Evolutionary conservation across 140 eudicot species (phyloP).

Genomic region (Flaveria floridana): DNA sequence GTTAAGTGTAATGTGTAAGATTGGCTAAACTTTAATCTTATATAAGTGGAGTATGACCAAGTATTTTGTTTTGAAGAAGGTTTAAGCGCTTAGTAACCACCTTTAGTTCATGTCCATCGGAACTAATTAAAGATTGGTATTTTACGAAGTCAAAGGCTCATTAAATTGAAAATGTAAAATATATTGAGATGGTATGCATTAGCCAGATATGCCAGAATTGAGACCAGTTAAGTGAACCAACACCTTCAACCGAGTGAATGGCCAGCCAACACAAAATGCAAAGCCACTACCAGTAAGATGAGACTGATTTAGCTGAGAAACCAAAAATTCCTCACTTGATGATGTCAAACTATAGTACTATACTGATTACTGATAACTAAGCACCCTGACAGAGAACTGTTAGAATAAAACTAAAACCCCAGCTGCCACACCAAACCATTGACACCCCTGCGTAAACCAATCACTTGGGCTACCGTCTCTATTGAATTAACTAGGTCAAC

Average conservation of each 20-base stretch:
- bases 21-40: slow-evolving; percentile 2
- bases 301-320: not conserved
- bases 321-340: not conserved
- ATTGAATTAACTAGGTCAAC: not conserved
- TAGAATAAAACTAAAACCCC: slow-evolving; percentile 4
- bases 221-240: slow-evolving; percentile 21
- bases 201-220: not conserved
- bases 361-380: not conserved
- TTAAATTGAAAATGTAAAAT: slow-evolving; percentile 3
- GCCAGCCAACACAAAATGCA: not conserved
- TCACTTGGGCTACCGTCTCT: not conserved
- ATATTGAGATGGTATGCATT: slow-evolving; percentile 13
- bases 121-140: not conserved
- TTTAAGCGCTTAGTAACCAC: not conserved
- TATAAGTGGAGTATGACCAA: slow-evolving; percentile 2
- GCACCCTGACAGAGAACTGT: not conserved
- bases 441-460: slow-evolving; percentile 3
- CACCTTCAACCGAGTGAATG: slow-evolving; percentile 13
- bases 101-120: not conserved
- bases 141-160: not conserved
- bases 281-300: slow-evolving; percentile 13
- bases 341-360: not conserved
- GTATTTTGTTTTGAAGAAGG: not conserved
- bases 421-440: not conserved
- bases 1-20: slow-evolving; percentile 11